Evolutionary conservation across 352 stramenopile genomes (phyloP).

Genomic region (Phytophthora tubulina): DNA sequence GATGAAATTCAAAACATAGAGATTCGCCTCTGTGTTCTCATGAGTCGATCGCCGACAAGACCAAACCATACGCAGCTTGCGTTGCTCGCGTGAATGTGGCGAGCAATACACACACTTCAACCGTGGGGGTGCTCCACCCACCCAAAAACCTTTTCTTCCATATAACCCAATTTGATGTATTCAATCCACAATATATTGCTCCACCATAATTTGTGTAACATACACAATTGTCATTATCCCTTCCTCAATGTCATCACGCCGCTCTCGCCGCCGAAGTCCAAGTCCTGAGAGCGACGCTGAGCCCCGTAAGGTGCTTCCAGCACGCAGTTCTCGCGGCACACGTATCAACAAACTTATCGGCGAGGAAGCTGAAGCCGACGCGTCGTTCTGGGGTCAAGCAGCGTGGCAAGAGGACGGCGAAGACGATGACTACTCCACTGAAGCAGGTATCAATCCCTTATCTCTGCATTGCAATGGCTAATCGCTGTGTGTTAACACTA

Average conservation of each 20-base stretch:
- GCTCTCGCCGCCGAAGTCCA: constrained; percentile 20
- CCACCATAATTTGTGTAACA: constrained; percentile 1
- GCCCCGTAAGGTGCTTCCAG: constrained; percentile 58
- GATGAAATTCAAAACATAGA: too few relatives aligned
- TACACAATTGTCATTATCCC: constrained; percentile 9
- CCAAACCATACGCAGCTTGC: too few relatives aligned
- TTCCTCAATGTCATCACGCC: constrained; percentile 17
- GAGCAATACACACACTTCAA: too few relatives aligned
- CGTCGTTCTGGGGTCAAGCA: constrained; percentile 89
- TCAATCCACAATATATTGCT: neutral
- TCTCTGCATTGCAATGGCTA: neutral
- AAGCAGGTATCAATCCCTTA: constrained; percentile 66
- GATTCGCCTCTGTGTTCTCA: too few relatives aligned
- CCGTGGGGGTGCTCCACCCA: too few relatives aligned
- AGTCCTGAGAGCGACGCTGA: constrained; percentile 22
- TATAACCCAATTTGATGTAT: neutral
- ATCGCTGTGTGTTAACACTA: neutral
- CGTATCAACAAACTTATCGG: constrained; percentile 89
- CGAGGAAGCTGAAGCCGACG: constrained; percentile 88
- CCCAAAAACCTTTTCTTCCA: neutral
- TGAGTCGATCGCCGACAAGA: too few relatives aligned
- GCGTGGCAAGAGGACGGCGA: constrained; percentile 88
- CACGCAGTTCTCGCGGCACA: constrained; percentile 70
- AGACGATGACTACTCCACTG: constrained; percentile 89
- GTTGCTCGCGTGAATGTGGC: too few relatives aligned